Conservation (phyloP, 2,329 filamentous ascomycete genomes). For the Cladosporium colombiae region DNA sequence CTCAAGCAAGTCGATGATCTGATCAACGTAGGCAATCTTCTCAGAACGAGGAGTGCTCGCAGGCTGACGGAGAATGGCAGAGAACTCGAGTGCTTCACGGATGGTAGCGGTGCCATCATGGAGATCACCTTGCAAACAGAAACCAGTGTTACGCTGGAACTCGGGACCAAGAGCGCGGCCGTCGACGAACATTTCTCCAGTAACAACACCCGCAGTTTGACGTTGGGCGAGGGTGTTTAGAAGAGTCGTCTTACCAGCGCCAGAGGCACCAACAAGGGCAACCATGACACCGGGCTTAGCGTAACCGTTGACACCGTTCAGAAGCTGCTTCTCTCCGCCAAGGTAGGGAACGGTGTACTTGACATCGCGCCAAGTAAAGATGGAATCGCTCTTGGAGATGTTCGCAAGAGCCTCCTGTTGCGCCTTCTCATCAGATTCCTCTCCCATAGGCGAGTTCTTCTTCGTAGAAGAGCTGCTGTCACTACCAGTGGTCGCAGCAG, state of each 20-base stretch:
- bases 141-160: constrained; percentile 70
- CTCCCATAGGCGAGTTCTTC: constrained; percentile 32
- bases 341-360: constrained; percentile 72
- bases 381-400: constrained; percentile 59
- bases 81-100: constrained; percentile 69
- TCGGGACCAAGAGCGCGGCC: constrained; percentile 61
- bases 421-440: constrained; percentile 31
- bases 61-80: constrained; percentile 64
- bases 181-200: constrained; percentile 73
- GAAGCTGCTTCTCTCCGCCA: constrained; percentile 61
- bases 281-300: constrained; percentile 79
- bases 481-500: constrained; percentile 29
- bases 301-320: constrained; percentile 73
- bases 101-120: constrained; percentile 69
- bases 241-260: constrained; percentile 81
- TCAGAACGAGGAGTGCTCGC: constrained; percentile 55
- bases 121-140: constrained; percentile 71
- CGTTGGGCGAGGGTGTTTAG: constrained; percentile 76
- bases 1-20: constrained; percentile 66
- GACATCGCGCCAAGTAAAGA: constrained; percentile 72
- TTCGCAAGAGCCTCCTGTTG: constrained; percentile 47
- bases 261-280: constrained; percentile 77
- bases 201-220: constrained; percentile 64
- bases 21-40: constrained; percentile 67
- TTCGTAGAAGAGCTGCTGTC: constrained; percentile 37